Base-by-base conservation (phyloP, 208 protist species). In the Trypanosoma lewisi region DNA sequence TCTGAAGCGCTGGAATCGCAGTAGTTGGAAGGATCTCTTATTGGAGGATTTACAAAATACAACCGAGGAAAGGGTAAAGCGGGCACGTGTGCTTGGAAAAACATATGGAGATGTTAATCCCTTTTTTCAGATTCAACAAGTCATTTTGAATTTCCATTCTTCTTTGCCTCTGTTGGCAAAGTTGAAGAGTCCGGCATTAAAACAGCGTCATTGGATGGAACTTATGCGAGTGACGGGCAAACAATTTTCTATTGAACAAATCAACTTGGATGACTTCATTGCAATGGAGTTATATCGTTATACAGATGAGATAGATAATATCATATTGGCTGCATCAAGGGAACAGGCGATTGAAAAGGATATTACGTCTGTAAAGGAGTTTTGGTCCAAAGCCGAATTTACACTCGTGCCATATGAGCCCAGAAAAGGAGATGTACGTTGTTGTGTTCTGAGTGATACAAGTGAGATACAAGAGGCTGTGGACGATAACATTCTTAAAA, bases 401-500 rank as follows among this genome's bases (percentile, higher is more conserved):
- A 64, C 83, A 12, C 67, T 93, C 4, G 82, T 92, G 31, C 85
- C 82, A 53, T 98, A 98, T 82, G 85, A 94, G 51, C 78, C 96
- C 63, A 82, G 96, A 66, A 87, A 97, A 54, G 75, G 82, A 60
- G 65, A 90, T 74, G 54, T 87, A 68, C 78, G 95, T 77, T 78
- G 89, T 79, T 71, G 95, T 53, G 80, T 99, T 28, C 89, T 99
- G n/a, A 89, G 89, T 12, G 89, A 95, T 65, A 97, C 96, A 31
- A 91, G 87, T 39, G 97, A 99, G 25, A 98, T 99, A 50, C 89
- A 96, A 63, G 83, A 94, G 68, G 86, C 89, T n/a, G 87, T 99
- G 3, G 98, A 99, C 75, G 98, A 99, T 67, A 97, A 99, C 80
- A 97, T 94, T 49, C 91, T 99, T 63, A 98, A 97, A 70, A 89